Evolutionary conservation across 208 protist species (phyloP), one percentile per base, ranked within the genome.

Genomic region (Phytomonas francai): DNA sequence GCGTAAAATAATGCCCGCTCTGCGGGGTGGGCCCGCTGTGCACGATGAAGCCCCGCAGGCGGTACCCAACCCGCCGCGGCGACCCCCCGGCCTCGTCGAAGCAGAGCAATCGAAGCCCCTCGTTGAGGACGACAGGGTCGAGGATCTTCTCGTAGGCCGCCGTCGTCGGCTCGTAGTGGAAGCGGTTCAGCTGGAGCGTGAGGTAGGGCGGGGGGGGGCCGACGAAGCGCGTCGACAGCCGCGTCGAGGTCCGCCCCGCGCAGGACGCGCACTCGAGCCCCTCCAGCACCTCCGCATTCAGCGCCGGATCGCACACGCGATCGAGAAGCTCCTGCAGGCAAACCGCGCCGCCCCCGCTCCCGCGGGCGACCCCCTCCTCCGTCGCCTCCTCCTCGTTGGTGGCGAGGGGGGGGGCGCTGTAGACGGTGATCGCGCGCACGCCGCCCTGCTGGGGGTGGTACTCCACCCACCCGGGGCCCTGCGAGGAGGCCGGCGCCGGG

Each of bases 1-100:
- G 28, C 8, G 74, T 78, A 59, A 84, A 92, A 70, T 92, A 92
- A 58, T 89, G 83, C 16, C 87, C 87, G 58, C 78, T 85, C 58
- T 65, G 74, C 11, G 79, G 80, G 14, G 77, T 85, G n/a, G 70
- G 58, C 30, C 87, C 87, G 68, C 81, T 92, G 74, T 92, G 87
- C 14, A 92, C 66, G 31, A 92, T 71, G 25, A 92, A 76, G 0
- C 74, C 72, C 31, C 63, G 69, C 22, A 92, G 79, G 22, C 76
- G 70, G 54, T 88, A 92, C 5, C 66, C 70, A n/a, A 87, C 71
- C 36, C 67, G 73, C 28, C 34, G 57, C 14, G 71, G 68, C 63
- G 51, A 22, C 4, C 49, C 54, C n/a, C 33, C 36, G 11, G 54
- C 30, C 27, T 16, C 14, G 36, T 0, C 28, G 58, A 12, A 80